These are phyloP conservation scores for Lactifluus echinatus DNA, from an alignment of 768 basidiomycete genomes.

Conservation along the genomic window DNA sequence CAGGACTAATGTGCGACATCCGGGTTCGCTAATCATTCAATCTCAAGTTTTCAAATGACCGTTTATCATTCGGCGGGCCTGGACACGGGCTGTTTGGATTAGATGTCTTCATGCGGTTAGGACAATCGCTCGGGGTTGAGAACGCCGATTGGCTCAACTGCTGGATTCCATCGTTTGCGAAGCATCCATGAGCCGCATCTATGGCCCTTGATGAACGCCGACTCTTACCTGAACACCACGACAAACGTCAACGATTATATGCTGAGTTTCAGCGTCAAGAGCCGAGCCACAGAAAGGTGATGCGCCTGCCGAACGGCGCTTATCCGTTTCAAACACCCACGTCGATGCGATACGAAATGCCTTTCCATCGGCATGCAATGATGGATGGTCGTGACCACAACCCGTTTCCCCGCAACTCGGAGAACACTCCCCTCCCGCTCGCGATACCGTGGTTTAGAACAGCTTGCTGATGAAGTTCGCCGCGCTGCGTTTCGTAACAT, in stretches of 20 bases:
- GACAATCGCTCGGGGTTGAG: neutral
- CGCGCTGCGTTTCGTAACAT: neutral
- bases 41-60: constrained; percentile 3
- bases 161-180: constrained; percentile 2
- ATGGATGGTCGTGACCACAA: constrained; percentile 17
- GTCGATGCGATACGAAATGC: constrained; percentile 10
- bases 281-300: neutral
- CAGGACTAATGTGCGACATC: neutral
- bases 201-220: too few relatives aligned
- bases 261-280: too few relatives aligned
- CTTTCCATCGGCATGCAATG: constrained; percentile 12
- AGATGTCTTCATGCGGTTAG: neutral
- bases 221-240: too few relatives aligned
- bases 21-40: neutral
- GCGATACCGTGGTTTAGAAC: neutral
- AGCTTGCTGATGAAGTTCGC: neutral
- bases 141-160: neutral
- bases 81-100: neutral
- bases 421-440: neutral
- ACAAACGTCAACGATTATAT: too few relatives aligned
- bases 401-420: neutral
- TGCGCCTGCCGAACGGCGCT: neutral
- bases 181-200: too few relatives aligned
- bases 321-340: constrained; percentile 3
- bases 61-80: neutral